A percentile compares a stretch with the other conserved stretches of the same genome.
Evolutionary conservation across 1,139 yeast species (phyloP).

Genomic region (Pichia sp.): DNA sequence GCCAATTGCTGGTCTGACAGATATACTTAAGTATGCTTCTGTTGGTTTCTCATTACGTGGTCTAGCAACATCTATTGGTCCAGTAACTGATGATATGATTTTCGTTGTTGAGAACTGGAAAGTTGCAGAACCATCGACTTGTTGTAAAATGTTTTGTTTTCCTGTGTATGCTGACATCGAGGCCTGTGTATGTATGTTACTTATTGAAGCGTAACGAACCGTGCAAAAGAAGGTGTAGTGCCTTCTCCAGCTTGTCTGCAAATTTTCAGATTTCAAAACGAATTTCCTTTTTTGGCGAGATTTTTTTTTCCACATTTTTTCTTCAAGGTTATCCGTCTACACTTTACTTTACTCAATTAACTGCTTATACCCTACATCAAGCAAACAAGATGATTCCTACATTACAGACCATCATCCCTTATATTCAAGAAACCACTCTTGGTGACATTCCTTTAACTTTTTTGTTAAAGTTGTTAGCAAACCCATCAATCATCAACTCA

Average conservation of each 20-base stretch:
- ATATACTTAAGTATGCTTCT: conserved; percentile 73
- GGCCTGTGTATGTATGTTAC: neutral
- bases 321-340: neutral
- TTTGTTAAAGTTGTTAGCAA: conserved; percentile 22
- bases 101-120: conserved; percentile 50
- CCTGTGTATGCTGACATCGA: conserved; percentile 4
- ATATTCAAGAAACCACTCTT: conserved; percentile 22
- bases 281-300: neutral
- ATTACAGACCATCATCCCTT: conserved; percentile 20
- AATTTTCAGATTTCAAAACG: conserved; percentile 3
- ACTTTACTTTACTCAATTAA: neutral
- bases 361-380: no score
- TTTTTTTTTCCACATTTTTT: neutral
- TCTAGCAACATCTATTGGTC: conserved; percentile 82
- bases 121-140: conserved; percentile 82
- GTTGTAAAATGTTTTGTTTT: conserved; percentile 35
- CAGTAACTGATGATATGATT: conserved; percentile 76
- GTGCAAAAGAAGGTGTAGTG: neutral
- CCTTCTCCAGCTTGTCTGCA: neutral
- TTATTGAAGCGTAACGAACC: no score
- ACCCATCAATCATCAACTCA: conserved; percentile 22
- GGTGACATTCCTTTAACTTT: conserved; percentile 18
- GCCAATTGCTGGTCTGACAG: conserved; percentile 77
- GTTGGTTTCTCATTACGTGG: conserved; percentile 84
- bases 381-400: conserved; percentile 8